Evolutionary conservation across 2,329 filamentous ascomycete genomes (phyloP).

Genomic region (Paracamarosporium sp.): DNA sequence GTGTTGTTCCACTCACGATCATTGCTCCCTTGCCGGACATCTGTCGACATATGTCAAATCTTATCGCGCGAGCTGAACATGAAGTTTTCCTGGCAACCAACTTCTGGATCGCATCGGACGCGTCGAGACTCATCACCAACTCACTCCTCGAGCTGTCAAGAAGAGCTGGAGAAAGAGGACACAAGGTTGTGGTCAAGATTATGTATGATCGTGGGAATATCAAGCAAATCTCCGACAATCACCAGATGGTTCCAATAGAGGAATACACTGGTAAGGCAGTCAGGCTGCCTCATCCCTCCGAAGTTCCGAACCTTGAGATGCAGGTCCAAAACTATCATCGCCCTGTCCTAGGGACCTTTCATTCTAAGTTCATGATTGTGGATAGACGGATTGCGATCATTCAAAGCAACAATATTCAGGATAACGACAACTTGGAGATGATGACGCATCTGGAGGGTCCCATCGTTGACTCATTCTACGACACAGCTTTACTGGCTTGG

Average conservation of each 20-base stretch:
- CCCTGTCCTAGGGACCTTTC: slow-evolving; percentile 75
- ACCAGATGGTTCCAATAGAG: slow-evolving; percentile 64
- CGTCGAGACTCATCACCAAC: slow-evolving; percentile 71
- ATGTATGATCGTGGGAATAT: slow-evolving; percentile 76
- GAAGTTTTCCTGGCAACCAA: slow-evolving; percentile 80
- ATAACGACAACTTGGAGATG: slow-evolving; percentile 85
- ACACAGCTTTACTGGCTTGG: slow-evolving; percentile 77
- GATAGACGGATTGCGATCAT: slow-evolving; percentile 74
- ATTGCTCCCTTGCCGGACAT: slow-evolving; percentile 75
- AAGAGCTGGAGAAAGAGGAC: slow-evolving; percentile 64
- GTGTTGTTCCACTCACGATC: slow-evolving; percentile 71
- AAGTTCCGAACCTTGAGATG: slow-evolving; percentile 75
- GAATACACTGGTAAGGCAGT: slow-evolving; percentile 64
- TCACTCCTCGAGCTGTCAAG: slow-evolving; percentile 73
- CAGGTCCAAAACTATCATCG: slow-evolving; percentile 77
- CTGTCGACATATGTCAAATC: slow-evolving; percentile 74
- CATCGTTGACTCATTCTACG: slow-evolving; percentile 78
- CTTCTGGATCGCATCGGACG: slow-evolving; percentile 75
- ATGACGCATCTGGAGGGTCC: slow-evolving; percentile 77
- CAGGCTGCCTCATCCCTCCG: slow-evolving; percentile 65
- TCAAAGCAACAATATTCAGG: slow-evolving; percentile 79
- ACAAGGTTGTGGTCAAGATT: slow-evolving; percentile 71
- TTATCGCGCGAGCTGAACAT: slow-evolving; percentile 74
- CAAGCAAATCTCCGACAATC: slow-evolving; percentile 70
- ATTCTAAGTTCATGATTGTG: slow-evolving; percentile 79